Percentiles rank a stretch among this genome's conserved stretches.
Evolutionary conservation across 148 eudicot genomes (phyloP).

Genomic region (Amaranthus hypochondriacus): DNA sequence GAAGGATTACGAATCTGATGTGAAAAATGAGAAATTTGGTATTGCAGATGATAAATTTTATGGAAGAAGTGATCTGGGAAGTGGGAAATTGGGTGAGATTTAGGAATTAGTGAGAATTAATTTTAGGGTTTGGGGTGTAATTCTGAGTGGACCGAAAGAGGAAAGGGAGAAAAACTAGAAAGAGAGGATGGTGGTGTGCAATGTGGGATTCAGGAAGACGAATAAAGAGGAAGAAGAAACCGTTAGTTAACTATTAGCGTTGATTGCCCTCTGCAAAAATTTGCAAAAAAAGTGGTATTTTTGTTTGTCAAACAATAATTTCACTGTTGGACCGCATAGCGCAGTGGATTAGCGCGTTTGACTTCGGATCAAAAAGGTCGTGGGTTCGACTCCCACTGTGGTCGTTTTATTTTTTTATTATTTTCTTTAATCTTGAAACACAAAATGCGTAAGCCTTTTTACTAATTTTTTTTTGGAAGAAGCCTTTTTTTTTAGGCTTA

Average conservation of each 20-base stretch:
- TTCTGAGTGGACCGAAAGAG: no score
- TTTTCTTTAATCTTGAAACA: no score
- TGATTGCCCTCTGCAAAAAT: not conserved
- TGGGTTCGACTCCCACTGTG: conserved; percentile 77
- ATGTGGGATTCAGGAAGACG: not conserved
- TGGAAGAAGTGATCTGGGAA: not conserved
- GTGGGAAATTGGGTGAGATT: not conserved
- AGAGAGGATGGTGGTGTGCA: not conserved
- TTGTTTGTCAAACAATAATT: not conserved
- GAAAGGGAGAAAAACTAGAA: not conserved
- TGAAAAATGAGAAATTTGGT: not conserved
- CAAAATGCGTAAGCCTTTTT: no score
- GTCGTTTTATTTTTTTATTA: conserved; percentile 22
- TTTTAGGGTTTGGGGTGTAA: no score
- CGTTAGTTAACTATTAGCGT: not conserved
- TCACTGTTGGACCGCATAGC: conserved; percentile 42
- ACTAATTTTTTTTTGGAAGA: no score
- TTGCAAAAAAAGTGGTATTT: not conserved
- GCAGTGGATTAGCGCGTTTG: conserved; percentile 81
- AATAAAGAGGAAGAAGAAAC: not conserved
- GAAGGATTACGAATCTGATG: not conserved
- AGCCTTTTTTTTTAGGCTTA: no score
- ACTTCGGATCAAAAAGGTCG: conserved; percentile 78
- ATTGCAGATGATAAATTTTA: not conserved
- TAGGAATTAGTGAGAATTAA: no score